Base-by-base conservation (phyloP, 1,284 basidiomycete species). In the Chiua sp. region DNA sequence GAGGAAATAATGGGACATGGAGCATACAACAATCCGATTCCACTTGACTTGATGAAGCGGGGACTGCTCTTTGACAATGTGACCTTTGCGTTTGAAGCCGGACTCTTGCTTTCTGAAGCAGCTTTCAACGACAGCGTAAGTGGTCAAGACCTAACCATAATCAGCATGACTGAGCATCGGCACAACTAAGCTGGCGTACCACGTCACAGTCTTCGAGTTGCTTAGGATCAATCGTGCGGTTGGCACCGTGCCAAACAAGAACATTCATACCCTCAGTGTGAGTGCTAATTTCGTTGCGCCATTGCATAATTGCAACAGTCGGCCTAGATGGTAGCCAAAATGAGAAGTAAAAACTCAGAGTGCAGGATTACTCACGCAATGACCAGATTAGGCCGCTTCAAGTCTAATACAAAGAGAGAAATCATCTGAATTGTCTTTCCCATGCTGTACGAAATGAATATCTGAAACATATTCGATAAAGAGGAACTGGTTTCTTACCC, bases 391-490 rank as follows among this genome's bases (percentile, higher is more conserved):
- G 95, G 95, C 72, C 87, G 91, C 63, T 83, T 78, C 51, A 84
- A 77, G 72, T 94, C 91, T 0, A 91, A 90, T 3, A 97, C 86
- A 42, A 99, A 83, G 37, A 99, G 82, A 4, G 95, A 86, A 54
- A 99, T 96, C 68, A 97, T 96, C 73, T 99, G 98, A 62, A 99
- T 98, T 0, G 97, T 99, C 78, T 98, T 98, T 35, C 97, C 97
- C 97, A 98, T 98, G 44, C 94, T 94, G 50, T 37, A 60, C 63
- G 54, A 59, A 65, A 42, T 15, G 52, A 51, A 55, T 32, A 26
- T 55, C 57, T 63, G n/a, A 58, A 60, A 44, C n/a, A 46, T 39
- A 16, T 47, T 46, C n/a, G 35, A 56, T 12, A 42, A 56, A 35
- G 15, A 53, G 51, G 22, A 47, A n/a, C 47, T 32, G 22, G 47